Percentiles rank a stretch among this genome's conserved stretches.
Conservation (phyloP, 257 asterid genomes). For the Paulownia fortunei region DNA sequence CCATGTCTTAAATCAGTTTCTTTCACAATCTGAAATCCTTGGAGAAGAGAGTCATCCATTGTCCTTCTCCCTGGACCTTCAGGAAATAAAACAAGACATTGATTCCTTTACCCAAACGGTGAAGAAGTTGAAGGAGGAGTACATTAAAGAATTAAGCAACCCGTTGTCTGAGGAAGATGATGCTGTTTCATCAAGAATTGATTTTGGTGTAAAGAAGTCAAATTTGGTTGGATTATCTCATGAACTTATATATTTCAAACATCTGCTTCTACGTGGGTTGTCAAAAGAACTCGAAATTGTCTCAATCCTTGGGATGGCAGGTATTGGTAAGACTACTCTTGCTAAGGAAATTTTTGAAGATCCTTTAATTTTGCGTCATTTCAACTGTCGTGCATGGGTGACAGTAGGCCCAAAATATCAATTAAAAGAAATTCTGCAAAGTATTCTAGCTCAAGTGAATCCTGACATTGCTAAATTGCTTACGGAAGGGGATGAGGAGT, state of each 20-base stretch:
- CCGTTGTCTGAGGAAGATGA: neutral
- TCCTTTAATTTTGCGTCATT: neutral
- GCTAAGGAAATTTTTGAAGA: neutral
- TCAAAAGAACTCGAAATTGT: neutral
- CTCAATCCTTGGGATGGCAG: neutral
- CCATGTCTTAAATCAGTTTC: neutral
- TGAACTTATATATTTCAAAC: neutral
- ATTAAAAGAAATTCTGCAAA: neutral
- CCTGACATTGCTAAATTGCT: too few species aligned
- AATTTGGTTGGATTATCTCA: neutral
- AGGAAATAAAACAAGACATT: neutral
- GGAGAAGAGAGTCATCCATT: neutral
- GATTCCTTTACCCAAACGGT: neutral
- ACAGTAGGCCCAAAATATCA: too few species aligned
- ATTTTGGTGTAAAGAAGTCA: neutral
- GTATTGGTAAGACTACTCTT: too few species aligned
- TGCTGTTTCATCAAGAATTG: neutral
- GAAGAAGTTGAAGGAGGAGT: neutral
- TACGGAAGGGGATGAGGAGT: too few species aligned
- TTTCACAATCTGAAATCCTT: neutral
- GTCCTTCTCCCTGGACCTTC: neutral
- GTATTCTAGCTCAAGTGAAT: too few species aligned
- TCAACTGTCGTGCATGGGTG: neutral
- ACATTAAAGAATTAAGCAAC: neutral
- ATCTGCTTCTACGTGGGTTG: neutral